Conservation (phyloP, 2,329 filamentous ascomycete species). For the Colletotrichum sp. region DNA sequence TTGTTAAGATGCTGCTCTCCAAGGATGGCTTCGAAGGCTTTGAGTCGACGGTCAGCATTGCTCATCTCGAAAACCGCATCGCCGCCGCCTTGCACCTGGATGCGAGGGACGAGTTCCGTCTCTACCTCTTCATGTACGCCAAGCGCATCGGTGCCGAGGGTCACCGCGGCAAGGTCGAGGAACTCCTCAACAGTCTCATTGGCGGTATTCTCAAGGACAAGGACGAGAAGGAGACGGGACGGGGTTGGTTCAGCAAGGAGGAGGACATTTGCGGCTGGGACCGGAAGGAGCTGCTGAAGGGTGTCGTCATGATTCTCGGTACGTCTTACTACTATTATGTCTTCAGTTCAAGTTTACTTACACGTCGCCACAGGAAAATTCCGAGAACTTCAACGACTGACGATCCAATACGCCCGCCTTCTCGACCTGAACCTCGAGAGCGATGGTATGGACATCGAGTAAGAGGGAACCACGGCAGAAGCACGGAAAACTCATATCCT, state of each 20-base stretch:
- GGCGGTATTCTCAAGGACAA: slow-evolving; percentile 73
- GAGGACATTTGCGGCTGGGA: slow-evolving; percentile 91
- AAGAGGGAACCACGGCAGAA: not conserved
- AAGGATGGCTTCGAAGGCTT: slow-evolving; percentile 92
- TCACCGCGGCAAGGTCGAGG: slow-evolving; percentile 86
- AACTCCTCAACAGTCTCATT: slow-evolving; percentile 81
- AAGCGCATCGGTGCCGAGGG: slow-evolving; percentile 94
- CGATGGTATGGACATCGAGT: slow-evolving; percentile 44
- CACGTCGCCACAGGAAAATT: slow-evolving; percentile 74
- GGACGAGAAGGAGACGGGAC: slow-evolving; percentile 47
- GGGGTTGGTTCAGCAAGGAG: slow-evolving; percentile 69
- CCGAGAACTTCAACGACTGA: slow-evolving; percentile 89
- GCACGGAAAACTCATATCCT: not conserved
- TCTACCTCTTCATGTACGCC: slow-evolving; percentile 98
- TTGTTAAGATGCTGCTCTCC: slow-evolving; percentile 87
- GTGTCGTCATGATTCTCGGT: slow-evolving; percentile 93
- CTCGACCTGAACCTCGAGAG: slow-evolving; percentile 65
- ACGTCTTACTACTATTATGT: slow-evolving; percentile 27
- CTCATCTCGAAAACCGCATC: slow-evolving; percentile 92
- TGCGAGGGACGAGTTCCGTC: slow-evolving; percentile 88
- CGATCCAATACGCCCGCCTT: slow-evolving; percentile 92
- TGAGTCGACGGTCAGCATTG: slow-evolving; percentile 89
- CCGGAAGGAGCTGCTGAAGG: slow-evolving; percentile 83
- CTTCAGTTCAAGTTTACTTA: slow-evolving; percentile 30
- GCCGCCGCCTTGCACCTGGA: slow-evolving; percentile 86